Evolutionary conservation across 441 rosid genomes (phyloP).

Genomic region (Gossypium schwendimanii): DNA sequence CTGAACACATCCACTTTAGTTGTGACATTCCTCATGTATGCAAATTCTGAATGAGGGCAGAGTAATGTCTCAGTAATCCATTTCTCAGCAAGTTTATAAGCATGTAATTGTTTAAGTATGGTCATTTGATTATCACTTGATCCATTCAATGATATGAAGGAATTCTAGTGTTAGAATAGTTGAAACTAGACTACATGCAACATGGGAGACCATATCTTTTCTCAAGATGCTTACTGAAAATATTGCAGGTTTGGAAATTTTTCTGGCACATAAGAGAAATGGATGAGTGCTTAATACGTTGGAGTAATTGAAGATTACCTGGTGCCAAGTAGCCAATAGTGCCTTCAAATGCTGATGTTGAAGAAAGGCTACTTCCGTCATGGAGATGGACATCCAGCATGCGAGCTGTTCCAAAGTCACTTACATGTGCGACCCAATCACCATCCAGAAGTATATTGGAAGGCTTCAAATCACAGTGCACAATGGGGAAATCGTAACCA

Average conservation of each 20-base stretch:
- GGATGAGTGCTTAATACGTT: not conserved
- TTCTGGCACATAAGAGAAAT: not conserved
- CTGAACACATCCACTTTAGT: constrained; percentile 82
- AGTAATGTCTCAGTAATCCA: not conserved
- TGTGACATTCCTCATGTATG: constrained; percentile 70
- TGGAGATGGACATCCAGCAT: constrained; percentile 54
- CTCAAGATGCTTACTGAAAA: not conserved
- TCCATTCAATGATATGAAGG: not conserved
- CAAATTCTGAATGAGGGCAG: constrained; percentile 45
- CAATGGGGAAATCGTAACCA: constrained; percentile 61
- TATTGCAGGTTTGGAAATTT: not conserved
- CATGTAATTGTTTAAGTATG: not conserved
- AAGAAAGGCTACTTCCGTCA: constrained; percentile 36
- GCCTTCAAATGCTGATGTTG: constrained; percentile 66
- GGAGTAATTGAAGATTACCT: constrained; percentile 33
- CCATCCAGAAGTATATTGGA: constrained; percentile 66
- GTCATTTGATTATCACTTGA: not conserved
- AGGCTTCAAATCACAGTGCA: constrained; percentile 85
- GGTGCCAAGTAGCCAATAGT: constrained; percentile 92
- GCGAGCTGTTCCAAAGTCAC: constrained; percentile 87
- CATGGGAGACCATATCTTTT: not conserved
- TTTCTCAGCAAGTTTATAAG: not conserved
- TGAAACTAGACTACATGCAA: not conserved
- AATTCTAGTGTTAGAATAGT: not conserved
- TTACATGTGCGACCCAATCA: constrained; percentile 57